Evolutionary conservation across 306 rosid species (phyloP), one percentile per base, ranked within the genome.

Genomic region (Glycine soja): DNA sequence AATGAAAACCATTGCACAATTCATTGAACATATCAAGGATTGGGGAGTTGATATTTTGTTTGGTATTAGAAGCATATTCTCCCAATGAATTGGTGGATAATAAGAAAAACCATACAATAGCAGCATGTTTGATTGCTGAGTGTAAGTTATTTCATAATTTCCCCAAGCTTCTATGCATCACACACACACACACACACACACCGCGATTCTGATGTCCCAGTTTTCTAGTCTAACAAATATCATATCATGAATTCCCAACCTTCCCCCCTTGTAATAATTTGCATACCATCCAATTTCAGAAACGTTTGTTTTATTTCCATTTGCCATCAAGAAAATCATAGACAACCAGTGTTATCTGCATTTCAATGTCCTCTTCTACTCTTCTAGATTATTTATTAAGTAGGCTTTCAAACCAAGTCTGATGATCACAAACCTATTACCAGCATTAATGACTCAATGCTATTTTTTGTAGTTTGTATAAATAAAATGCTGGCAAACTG

Each of bases 51-150:
- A 66, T n/a, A 14, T 76, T 45, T 56, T 65, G 75, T 76, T 70
- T 10, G 18, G 76, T 53, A 70, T 34, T 38, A 66, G 66, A 79
- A 75, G 69, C 47, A 74, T 5, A 51, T 57, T 65, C 58, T 75
- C 64, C 42, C 1, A 24, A 76, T 19, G 65, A 51, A 65, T 18
- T 46, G 34, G 19, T 61, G 16, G 76, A 58, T 42, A 15, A 53
- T 45, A 15, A 65, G 54, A 68, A 56, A 3, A 62, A 56, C 6
- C 52, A 68, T 10, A 52, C 40, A 70, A 38, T 15, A 14, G 54
- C 71, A 54, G 16, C 51, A 74, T 53, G 59, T 54, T 59, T 38
- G 43, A 38, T 38, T 4, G 43, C 43, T 38, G 43, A 38, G 43
- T 38, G 43, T 38, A 38, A 38, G 43, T 38, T 38, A 5, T 3